Evolutionary conservation across 2,329 filamentous ascomycete species (phyloP), one percentile per base, ranked within the genome.

Genomic region (Fusarium falciforme): DNA sequence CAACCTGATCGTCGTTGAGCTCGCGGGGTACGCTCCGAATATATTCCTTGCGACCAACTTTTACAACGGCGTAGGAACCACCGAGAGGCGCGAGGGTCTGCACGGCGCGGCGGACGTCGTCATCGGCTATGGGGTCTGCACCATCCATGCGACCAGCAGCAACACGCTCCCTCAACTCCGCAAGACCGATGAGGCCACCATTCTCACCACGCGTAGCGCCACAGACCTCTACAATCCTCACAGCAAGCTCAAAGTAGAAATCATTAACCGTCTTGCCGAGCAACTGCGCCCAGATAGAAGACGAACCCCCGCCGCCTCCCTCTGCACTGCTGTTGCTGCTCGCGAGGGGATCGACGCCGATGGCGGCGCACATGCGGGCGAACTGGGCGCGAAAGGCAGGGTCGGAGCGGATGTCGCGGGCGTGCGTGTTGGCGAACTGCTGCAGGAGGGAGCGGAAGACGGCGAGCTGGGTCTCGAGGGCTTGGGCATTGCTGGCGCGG

Each of bases 221-320:
- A 81, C 96, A 99, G 9, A 98, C 91, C 83, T 98, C 96, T 7
- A 99, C 96, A 1, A 98, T 93, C 59, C 94, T 89, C n/a, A 98
- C 96, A 2, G 95, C 96, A 54, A 99, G 90, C 85, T 97, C 96
- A 83, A 98, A 98, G 85, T 98, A 99, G 81, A 99, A 99, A 83
- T 99, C 96, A 81, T 98, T 97, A 76, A 99, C 95, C 78, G 92
- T 95, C 68, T 93, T 91, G 33, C 96, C 96, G 22, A 98, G 88
- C 72, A 98, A 90, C 85, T 98, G 95, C 10, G 94, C 93, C 96
- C 96, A 98, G 68, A 98, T 91, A 67, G 93, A 96, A 20, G 90
- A 90, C 2, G 84, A 87, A 2, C 42, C 12, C 7, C 85, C 87
- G 20, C 85, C 81, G 73, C 86, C 84, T 55, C 83, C 85, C 47